Percentiles rank a stretch among this genome's conserved stretches.
Evolutionary conservation across 2,329 filamentous ascomycete genomes (phyloP).

Genomic region (Hypoxylon sp.): DNA sequence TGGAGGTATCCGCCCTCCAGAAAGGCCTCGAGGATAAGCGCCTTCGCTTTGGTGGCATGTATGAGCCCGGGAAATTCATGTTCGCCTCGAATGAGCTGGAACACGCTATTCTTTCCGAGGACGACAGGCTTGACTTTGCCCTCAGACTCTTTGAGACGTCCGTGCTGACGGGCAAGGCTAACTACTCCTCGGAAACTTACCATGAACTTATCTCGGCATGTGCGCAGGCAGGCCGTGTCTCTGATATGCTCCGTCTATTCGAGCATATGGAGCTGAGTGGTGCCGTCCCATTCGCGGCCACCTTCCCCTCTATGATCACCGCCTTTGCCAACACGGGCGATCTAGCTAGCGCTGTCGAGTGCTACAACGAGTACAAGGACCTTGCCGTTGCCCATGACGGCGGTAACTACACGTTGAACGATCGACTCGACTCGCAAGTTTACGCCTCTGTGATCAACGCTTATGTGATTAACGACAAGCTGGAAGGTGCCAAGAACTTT

Average conservation of each 20-base stretch:
- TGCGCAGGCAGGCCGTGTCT: conserved; percentile 78
- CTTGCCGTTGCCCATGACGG: conserved; percentile 86
- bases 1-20: conserved; percentile 79
- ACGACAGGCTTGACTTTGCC: conserved; percentile 85
- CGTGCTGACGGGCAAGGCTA: conserved; percentile 65
- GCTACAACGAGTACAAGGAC: conserved; percentile 92
- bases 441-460: conserved; percentile 93
- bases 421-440: conserved; percentile 81
- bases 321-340: conserved; percentile 86
- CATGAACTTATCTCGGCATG: conserved; percentile 86
- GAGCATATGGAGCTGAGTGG: conserved; percentile 87
- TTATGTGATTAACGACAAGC: conserved; percentile 82
- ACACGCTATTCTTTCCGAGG: conserved; percentile 83
- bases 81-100: conserved; percentile 87
- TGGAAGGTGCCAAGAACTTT: conserved; percentile 84
- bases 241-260: conserved; percentile 90
- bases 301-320: conserved; percentile 94
- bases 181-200: conserved; percentile 84
- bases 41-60: conserved; percentile 76
- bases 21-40: conserved; percentile 80
- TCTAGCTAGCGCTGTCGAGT: conserved; percentile 86
- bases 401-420: conserved; percentile 71
- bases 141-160: conserved; percentile 86
- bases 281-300: conserved; percentile 77
- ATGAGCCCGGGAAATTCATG: conserved; percentile 74